Evolutionary conservation across 2,329 filamentous ascomycete genomes (phyloP), one percentile per base, ranked within the genome.

Genomic region (Fusarium brevicatenulatum): DNA sequence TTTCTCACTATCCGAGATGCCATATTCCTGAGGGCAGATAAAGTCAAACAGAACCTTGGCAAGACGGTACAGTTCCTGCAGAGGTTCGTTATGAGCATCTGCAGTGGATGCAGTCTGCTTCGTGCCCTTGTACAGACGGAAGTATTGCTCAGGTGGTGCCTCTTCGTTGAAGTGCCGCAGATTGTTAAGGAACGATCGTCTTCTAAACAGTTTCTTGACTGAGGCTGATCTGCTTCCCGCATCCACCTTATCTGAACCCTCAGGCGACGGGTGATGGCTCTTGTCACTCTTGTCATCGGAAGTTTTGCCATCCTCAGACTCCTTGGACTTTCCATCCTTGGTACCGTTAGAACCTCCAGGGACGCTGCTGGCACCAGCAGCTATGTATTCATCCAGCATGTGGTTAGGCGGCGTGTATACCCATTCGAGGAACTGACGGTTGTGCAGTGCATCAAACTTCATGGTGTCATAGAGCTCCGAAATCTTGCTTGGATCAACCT

Each of bases 401-500:
- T 87, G 88, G 77, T 90, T 91, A 39, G 93, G 91, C 4, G 96
- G 96, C 21, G 95, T 97, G 77, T 99, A 99, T 0, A 98, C 92
- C 94, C 96, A 98, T 81, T 99, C 96, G 8, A 99, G 85, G 78
- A 99, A 99, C 71, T 95, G 94, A 5, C 96, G 91, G 80, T 99
- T 99, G 83, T 99, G 97, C 19, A 99, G 87, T 2, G 96, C 96
- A 81, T 99, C 96, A 73, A 98, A 99, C 82, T 99, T 99, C 96
- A 99, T 98, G 25, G 95, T 98, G 81, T 99, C 96, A 81, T 99
- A 99, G 6, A 99, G 88, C 84, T 99, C 96, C 9, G 95, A 98
- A 70, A 99, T 95, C 85, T 99, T 99, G 86, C 95, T 97, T 23
- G 97, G 97, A 81, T 99, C 96, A 23, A 98, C 95, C 85, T 99